Base-by-base conservation (phyloP, 441 rosid species). In the Aquilaria agallochum region DNA sequence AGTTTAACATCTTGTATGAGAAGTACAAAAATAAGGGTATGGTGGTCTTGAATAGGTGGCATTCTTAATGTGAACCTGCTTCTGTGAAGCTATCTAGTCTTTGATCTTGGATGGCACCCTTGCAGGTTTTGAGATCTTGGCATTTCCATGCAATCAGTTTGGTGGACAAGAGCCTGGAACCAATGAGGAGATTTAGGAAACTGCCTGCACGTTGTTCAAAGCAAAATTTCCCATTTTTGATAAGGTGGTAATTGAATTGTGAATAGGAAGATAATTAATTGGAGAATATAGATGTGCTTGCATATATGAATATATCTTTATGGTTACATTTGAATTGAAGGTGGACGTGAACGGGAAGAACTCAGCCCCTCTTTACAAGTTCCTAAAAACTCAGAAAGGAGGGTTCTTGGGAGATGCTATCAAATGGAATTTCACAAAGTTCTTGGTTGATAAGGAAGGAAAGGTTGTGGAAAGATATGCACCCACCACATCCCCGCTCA, bases 381-480 rank as follows among this genome's bases (percentile, higher is more conserved):
- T 80, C 76, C 74, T 91, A 11, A 94, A 94, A 71, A 78, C 89
- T 11, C 72, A 86, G 68, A 85, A 88, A 71, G 92, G 95, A 0
- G 95, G 97, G 58, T 63, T 58, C 45, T 74, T 94, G 11, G 90
- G 82, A 57, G 90, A 87, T 50, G 81, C 84, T 55, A 87, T 94
- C 58, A 94, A 94, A 64, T 94, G 96, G 99, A 94, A 94, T 66
- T 94, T 94, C 63, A 84, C 96, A 2, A 94, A 90, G 73, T 91
- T 90, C 71, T 68, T 94, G 72, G 95, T 89, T 1, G 73, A 87
- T 64, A 94, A 75, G 76, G 79, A 79, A 68, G 97, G 15, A 15
- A 15, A 15, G 15, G 15, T 15, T 15, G 15, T 15, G 15, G 15
- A 15, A 15, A 15, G 15, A 69, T 85, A 81, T 72, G 88, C 89